Percentiles rank a stretch among this genome's conserved stretches.
Evolutionary conservation across 257 asterid species (phyloP).

Genomic region (Henckelia pumila): DNA sequence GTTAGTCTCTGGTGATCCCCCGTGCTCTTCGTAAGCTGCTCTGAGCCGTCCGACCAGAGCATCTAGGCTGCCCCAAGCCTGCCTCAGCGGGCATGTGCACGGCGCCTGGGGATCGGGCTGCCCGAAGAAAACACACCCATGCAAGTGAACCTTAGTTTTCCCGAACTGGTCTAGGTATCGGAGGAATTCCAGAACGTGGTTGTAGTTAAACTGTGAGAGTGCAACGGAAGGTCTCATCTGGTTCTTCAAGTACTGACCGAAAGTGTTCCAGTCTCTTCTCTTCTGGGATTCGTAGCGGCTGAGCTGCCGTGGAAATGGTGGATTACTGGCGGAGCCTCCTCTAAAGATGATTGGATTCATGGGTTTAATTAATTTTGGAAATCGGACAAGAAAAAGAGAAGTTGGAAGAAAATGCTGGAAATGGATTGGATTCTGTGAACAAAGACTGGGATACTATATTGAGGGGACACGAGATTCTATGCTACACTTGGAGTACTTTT

Average conservation of each 20-base stretch:
- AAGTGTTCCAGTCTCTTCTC: conserved; percentile 48
- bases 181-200: conserved; percentile 44
- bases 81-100: conserved; percentile 45
- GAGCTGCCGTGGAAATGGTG: conserved; percentile 22
- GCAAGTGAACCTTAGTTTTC: conserved; percentile 48
- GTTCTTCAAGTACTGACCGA: conserved; percentile 43
- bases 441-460: conserved; percentile 37
- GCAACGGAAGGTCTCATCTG: conserved; percentile 42
- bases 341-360: conserved; percentile 32
- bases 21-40: conserved; percentile 56
- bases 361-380: conserved; percentile 25
- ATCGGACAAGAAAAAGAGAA: conserved; percentile 3
- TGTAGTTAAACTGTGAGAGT: conserved; percentile 32
- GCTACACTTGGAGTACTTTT: too few species aligned
- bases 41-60: conserved; percentile 45
- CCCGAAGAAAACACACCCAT: conserved; percentile 47
- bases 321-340: conserved; percentile 24
- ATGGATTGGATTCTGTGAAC: conserved; percentile 29
- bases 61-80: conserved; percentile 57
- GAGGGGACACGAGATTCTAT: too few species aligned
- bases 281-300: conserved; percentile 57
- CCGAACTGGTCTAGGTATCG: conserved; percentile 55
- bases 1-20: conserved; percentile 37
- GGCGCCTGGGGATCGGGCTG: conserved; percentile 50
- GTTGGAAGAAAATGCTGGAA: conserved; percentile 10